These are phyloP conservation scores for Aschersonia sp. DNA, from an alignment of 2,329 filamentous ascomycete genomes.

Conservation along the genomic window DNA sequence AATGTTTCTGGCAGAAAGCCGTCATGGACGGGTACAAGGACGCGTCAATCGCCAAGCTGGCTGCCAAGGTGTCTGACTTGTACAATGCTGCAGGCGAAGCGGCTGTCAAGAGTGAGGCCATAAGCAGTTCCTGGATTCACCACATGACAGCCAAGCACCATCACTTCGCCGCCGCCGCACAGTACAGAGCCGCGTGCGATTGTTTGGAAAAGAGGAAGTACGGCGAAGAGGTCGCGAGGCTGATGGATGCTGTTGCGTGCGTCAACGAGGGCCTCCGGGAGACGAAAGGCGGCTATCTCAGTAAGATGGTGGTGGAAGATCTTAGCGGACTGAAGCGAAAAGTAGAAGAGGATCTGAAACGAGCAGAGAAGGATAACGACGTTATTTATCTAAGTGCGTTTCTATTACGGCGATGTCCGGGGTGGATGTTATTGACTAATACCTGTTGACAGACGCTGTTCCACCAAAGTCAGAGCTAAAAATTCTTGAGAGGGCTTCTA, in stretches of 20 bases:
- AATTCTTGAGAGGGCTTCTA: slow-evolving; percentile 71
- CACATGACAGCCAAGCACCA: slow-evolving; percentile 95
- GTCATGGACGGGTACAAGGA: slow-evolving; percentile 92
- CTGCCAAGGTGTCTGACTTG: slow-evolving; percentile 77
- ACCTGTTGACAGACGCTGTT: slow-evolving; percentile 44
- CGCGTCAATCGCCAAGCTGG: slow-evolving; percentile 78
- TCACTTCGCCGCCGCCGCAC: slow-evolving; percentile 90
- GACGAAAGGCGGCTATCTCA: slow-evolving; percentile 57
- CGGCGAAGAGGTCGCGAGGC: slow-evolving; percentile 81
- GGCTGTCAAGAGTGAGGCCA: slow-evolving; percentile 75
- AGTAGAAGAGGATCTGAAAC: slow-evolving; percentile 75
- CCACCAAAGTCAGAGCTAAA: slow-evolving; percentile 81
- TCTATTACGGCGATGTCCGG: too few relatives aligned
- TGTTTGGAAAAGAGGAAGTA: slow-evolving; percentile 89
- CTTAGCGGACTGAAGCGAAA: slow-evolving; percentile 69
- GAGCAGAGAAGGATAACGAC: slow-evolving; percentile 93
- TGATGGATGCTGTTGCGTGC: slow-evolving; percentile 70
- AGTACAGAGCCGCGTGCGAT: slow-evolving; percentile 82
- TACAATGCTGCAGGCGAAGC: slow-evolving; percentile 76
- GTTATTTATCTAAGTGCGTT: slow-evolving; percentile 70
- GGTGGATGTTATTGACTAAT: slow-evolving; percentile 13
- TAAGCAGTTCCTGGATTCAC: slow-evolving; percentile 94
- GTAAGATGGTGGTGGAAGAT: slow-evolving; percentile 68
- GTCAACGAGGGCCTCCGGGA: slow-evolving; percentile 81
- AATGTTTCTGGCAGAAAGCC: slow-evolving; percentile 97